These are phyloP conservation scores for Yamadazyma trypodendri DNA, from an alignment of 1,139 yeast genomes.

Conservation along the genomic window DNA sequence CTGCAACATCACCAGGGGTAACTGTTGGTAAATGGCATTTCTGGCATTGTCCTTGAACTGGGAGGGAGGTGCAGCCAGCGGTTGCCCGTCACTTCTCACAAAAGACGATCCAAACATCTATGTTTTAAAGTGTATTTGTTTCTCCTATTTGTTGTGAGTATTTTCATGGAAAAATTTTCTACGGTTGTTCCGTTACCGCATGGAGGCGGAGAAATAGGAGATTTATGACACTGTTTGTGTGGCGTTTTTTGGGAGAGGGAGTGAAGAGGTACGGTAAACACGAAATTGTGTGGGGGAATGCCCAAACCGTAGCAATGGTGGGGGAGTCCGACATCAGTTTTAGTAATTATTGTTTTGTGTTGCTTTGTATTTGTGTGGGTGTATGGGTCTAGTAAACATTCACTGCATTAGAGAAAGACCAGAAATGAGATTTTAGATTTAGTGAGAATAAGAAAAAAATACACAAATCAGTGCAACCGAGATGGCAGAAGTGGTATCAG, in stretches of 20 bases:
- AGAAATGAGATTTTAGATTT: not conserved
- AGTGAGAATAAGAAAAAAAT: not conserved
- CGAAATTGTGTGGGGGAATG: no score
- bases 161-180: constrained; percentile 12
- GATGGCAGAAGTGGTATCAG: constrained; percentile 28
- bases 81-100: constrained; percentile 29
- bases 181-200: constrained; percentile 9
- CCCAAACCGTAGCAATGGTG: no score
- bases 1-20: constrained; percentile 26
- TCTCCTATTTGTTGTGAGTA: constrained; percentile 2
- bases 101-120: constrained; percentile 43
- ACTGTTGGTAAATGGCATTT: constrained; percentile 46
- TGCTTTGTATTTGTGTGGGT: no score
- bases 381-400: no score
- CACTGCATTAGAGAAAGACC: not conserved
- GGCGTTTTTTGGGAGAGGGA: not conserved
- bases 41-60: constrained; percentile 48
- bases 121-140: not conserved
- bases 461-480: not conserved
- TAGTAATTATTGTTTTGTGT: no score
- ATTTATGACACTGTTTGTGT: not conserved
- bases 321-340: no score
- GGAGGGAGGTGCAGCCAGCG: constrained; percentile 35
- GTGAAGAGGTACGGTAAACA: not conserved
- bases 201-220: not conserved